phyloP scores from a whole-genome alignment of 2,329 filamentous ascomycete genomes.

The Colletotrichum sp. region DNA sequence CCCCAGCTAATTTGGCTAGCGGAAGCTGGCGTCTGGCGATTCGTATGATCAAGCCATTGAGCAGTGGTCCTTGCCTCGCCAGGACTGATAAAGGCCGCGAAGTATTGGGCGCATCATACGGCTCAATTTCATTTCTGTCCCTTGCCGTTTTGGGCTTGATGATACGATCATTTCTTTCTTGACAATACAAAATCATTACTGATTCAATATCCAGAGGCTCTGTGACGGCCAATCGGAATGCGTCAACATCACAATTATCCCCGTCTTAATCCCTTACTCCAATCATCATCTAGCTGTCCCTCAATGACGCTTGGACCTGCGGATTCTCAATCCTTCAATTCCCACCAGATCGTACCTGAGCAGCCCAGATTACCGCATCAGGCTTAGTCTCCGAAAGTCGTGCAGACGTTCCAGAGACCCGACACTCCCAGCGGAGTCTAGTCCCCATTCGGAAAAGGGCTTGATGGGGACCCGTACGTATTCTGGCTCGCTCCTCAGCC shows the following conservation, averaged over 20 bases:
- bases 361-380: slow-evolving; percentile 17
- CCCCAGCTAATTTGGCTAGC: fast-evolving
- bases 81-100: fast-evolving
- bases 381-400: slow-evolving; percentile 37
- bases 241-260: neutral
- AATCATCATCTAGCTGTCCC: neutral
- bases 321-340: neutral
- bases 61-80: neutral
- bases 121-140: neutral
- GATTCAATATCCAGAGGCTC: neutral
- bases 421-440: slow-evolving; percentile 9
- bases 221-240: neutral
- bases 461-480: neutral
- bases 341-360: neutral
- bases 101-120: neutral
- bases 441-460: neutral
- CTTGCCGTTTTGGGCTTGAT: neutral
- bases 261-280: neutral
- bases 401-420: neutral
- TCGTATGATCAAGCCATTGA: neutral
- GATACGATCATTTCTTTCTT: neutral
- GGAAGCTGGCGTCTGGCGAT: fast-evolving
- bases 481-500: neutral
- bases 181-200: fast-evolving
- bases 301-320: neutral